These are phyloP conservation scores for Cercospora sp. DNA, from an alignment of 2,329 filamentous ascomycete species.

Conservation along the genomic window DNA sequence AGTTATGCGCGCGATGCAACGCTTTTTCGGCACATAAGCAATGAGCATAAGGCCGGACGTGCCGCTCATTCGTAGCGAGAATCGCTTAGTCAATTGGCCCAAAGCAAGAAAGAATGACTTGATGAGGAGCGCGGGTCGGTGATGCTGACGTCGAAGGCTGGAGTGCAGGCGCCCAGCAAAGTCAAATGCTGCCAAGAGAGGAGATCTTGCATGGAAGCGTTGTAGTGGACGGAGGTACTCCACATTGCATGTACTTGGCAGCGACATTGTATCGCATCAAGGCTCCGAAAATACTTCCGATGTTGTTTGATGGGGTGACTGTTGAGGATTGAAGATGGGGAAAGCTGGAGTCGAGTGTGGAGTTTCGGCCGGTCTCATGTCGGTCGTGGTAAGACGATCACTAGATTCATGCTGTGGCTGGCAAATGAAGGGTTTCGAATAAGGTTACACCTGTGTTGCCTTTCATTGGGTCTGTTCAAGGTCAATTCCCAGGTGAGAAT, in stretches of 20 bases:
- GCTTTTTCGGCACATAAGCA: background rate
- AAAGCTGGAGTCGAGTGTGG: background rate
- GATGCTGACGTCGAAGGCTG: conserved; percentile 7
- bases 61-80: background rate
- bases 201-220: background rate
- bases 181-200: conserved; percentile 1
- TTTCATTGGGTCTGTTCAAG: background rate
- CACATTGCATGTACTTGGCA: background rate
- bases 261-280: background rate
- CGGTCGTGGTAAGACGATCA: background rate
- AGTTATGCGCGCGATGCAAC: background rate
- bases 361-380: background rate
- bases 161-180: conserved; percentile 1
- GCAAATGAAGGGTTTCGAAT: background rate
- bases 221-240: background rate
- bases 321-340: background rate
- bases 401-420: background rate
- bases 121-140: background rate
- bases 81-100: background rate
- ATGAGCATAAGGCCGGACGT: background rate
- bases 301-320: background rate
- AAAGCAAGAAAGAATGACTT: background rate
- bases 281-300: background rate
- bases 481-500: background rate
- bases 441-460: background rate